Evolutionary conservation across 2,329 filamentous ascomycete genomes (phyloP).

Genomic region (Pseudogymnoascus sp.): DNA sequence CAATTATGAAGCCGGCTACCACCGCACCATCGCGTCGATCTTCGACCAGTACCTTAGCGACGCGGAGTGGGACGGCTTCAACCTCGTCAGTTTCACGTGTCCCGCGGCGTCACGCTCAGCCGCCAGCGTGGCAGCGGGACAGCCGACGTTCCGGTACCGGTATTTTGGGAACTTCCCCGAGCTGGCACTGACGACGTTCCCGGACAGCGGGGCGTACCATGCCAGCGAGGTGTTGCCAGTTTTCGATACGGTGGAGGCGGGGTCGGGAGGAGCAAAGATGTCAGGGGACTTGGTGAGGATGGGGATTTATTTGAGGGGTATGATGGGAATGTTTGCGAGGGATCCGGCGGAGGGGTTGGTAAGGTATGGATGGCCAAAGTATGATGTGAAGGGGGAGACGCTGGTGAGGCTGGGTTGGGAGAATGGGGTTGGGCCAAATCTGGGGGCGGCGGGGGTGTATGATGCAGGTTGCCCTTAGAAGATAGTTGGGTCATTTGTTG

Average conservation of each 20-base stretch:
- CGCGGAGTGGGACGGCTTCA: neutral
- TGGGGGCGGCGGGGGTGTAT: neutral
- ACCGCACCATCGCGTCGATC: neutral
- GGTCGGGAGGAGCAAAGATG: constrained; percentile 15
- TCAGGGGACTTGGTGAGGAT: constrained; percentile 23
- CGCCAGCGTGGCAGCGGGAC: constrained; percentile 18
- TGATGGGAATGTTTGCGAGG: constrained; percentile 34
- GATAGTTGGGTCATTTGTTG: too few species aligned
- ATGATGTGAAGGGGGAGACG: constrained; percentile 18
- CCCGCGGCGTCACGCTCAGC: constrained; percentile 25
- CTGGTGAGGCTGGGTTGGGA: constrained; percentile 24
- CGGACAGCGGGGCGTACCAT: constrained; percentile 30
- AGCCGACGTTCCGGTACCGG: constrained; percentile 32
- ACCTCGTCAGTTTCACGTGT: constrained; percentile 28
- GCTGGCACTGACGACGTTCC: constrained; percentile 20
- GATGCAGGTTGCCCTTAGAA: neutral
- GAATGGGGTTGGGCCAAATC: constrained; percentile 21
- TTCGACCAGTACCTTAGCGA: neutral
- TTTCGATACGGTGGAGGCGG: constrained; percentile 25
- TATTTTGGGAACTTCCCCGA: constrained; percentile 32
- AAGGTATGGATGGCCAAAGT: constrained; percentile 26
- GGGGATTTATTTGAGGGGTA: constrained; percentile 29
- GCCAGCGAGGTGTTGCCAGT: constrained; percentile 27
- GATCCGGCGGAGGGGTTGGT: constrained; percentile 29
- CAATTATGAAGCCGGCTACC: constrained; percentile 9